phyloP scores from a whole-genome alignment of 2,329 filamentous ascomycete genomes.

The Penicillium capsulatum region DNA sequence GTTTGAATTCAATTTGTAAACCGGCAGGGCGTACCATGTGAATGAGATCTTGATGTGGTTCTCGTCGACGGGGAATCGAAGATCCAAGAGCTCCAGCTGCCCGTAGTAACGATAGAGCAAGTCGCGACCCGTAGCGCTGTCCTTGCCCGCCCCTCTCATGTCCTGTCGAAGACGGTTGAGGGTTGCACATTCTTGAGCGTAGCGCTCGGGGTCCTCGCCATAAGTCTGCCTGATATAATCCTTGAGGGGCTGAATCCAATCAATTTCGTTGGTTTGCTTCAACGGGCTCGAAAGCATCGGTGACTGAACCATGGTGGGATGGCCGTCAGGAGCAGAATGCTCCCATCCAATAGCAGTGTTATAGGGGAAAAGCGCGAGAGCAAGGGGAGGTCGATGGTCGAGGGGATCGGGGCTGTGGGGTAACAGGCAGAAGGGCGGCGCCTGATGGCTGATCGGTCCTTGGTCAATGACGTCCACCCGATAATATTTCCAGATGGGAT shows the following conservation, averaged over 20 bases:
- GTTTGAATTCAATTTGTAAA: background rate
- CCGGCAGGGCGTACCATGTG: slow-evolving; percentile 66
- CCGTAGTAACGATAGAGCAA: slow-evolving; percentile 96
- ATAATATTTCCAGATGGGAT: background rate
- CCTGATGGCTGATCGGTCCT: slow-evolving; percentile 12
- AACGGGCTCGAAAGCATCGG: slow-evolving; percentile 94
- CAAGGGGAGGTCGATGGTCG: slow-evolving; percentile 13
- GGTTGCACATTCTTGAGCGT: slow-evolving; percentile 89
- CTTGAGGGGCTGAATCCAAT: slow-evolving; percentile 92
- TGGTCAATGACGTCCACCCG: slow-evolving; percentile 20
- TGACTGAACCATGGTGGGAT: slow-evolving; percentile 66
- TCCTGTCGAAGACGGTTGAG: slow-evolving; percentile 95
- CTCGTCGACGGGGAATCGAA: slow-evolving; percentile 95
- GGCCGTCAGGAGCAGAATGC: slow-evolving; percentile 33
- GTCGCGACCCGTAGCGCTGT: slow-evolving; percentile 89
- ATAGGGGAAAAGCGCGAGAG: slow-evolving; percentile 5
- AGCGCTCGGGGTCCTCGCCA: slow-evolving; percentile 93
- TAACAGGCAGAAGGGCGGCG: slow-evolving; percentile 21
- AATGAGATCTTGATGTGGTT: slow-evolving; percentile 99
- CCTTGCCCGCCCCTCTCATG: slow-evolving; percentile 94
- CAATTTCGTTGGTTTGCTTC: slow-evolving; percentile 93
- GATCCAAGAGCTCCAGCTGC: slow-evolving; percentile 87
- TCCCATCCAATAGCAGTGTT: slow-evolving; percentile 28
- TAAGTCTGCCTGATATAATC: slow-evolving; percentile 89
- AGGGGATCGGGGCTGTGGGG: slow-evolving; percentile 24